phyloP scores from a whole-genome alignment of 768 basidiomycete species.

The Mycena indigotica region DNA sequence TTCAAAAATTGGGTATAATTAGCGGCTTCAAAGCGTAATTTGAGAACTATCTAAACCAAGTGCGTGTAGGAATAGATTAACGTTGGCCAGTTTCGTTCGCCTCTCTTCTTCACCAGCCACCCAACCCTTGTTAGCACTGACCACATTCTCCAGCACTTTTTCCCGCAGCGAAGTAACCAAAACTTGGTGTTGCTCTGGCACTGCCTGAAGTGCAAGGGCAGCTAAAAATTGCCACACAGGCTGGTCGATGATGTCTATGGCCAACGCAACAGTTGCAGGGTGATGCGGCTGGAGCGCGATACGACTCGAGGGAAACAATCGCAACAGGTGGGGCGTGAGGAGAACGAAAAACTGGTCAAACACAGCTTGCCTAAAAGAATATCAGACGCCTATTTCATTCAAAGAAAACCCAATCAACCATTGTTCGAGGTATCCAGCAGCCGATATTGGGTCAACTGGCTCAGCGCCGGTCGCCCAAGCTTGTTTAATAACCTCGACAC shows the following conservation, averaged over 20 bases:
- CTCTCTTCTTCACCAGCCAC: slow-evolving; percentile 71
- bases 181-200: slow-evolving; percentile 83
- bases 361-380: slow-evolving; percentile 68
- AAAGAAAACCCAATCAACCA: slow-evolving; percentile 43
- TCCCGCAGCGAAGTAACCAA: slow-evolving; percentile 86
- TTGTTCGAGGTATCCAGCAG: slow-evolving; percentile 74
- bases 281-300: slow-evolving; percentile 44
- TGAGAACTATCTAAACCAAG: slow-evolving; percentile 52
- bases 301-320: slow-evolving; percentile 90
- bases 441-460: slow-evolving; percentile 54
- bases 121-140: slow-evolving; percentile 77
- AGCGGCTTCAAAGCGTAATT: slow-evolving; percentile 36
- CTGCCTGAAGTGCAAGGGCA: slow-evolving; percentile 82
- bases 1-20: neutral
- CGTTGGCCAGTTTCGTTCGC: slow-evolving; percentile 82
- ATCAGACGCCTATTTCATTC: slow-evolving; percentile 14
- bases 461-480: slow-evolving; percentile 56
- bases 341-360: slow-evolving; percentile 87
- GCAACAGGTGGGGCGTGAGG: slow-evolving; percentile 72
- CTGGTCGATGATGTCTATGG: slow-evolving; percentile 74
- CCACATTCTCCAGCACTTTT: slow-evolving; percentile 90
- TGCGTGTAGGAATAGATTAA: slow-evolving; percentile 88
- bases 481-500: slow-evolving; percentile 91
- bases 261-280: slow-evolving; percentile 31
- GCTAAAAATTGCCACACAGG: slow-evolving; percentile 96